Evolutionary conservation across 768 basidiomycete genomes (phyloP), one percentile per base, ranked within the genome.

Genomic region (Serendipita vermifera): DNA sequence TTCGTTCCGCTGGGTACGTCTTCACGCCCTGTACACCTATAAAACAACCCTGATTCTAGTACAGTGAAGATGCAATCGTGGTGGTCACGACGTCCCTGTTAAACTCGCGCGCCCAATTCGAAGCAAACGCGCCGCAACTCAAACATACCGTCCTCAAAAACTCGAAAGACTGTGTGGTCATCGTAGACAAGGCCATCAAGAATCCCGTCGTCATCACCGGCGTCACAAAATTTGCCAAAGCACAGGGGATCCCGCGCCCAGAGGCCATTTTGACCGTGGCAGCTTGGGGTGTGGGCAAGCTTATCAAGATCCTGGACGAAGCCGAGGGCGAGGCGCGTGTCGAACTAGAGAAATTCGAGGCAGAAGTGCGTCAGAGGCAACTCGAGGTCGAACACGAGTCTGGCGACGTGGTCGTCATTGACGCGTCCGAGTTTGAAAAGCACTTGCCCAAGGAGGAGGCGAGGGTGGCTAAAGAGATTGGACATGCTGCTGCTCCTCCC

Each of bases 201-300:
- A 56, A 62, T 48, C 61, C 61, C 54, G 38, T 62, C 48, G 60
- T 62, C 36, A 51, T 62, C 40, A 62, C 60, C 3, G 61, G 61
- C n/a, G 51, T 60, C 38, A 36, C 59, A 4, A 39, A 56, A 27
- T 62, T 60, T 60, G 61, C 61, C 9, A 38, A 55, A 35, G 41
- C 59, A 3, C 38, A 60, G 24, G 61, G 61, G 17, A 58, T 62
- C 7, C 61, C 61, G 13, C 32, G 51, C 41, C 41, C 41, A 43
- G 41, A 43, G 24, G 41, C 41, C 41, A 24, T 43, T 24, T 11
- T 43, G 11, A 43, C 41, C 9, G 9, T 43, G 15, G 41, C 41
- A 13, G 41, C 41, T 9, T 22, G 14, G 14, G 14, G 41, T 22
- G 20, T 43, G 11, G 41, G 41, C 15, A 43, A 43, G 20, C 41